Percentiles rank a stretch among this genome's conserved stretches.
Conservation (phyloP, 176 grass and related monocot species). For the Rhipidocladum racemiflorum region DNA sequence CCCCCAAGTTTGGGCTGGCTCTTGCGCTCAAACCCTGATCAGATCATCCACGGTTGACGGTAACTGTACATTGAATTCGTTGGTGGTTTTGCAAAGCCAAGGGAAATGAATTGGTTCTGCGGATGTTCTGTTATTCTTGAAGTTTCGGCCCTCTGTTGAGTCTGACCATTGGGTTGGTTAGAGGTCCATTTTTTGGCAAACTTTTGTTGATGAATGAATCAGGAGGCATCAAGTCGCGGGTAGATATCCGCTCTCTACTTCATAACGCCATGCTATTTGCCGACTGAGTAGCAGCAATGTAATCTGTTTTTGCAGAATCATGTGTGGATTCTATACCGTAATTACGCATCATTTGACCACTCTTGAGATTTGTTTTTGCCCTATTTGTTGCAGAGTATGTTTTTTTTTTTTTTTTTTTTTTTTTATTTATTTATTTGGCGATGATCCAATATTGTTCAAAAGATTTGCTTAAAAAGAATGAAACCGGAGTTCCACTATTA, state of each 20-base stretch:
- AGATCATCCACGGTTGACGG: constrained; percentile 10
- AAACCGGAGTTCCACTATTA: background rate
- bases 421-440: too few relatives aligned
- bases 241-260: constrained; percentile 22
- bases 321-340: background rate
- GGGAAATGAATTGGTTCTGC: constrained; percentile 46
- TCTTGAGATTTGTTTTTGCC: background rate
- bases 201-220: constrained; percentile 25
- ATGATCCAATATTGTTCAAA: background rate
- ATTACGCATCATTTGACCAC: background rate
- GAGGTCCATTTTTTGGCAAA: background rate
- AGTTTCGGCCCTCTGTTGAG: constrained; percentile 32
- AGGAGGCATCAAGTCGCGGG: constrained; percentile 7
- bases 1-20: constrained; percentile 81
- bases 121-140: constrained; percentile 34
- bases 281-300: background rate
- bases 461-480: background rate
- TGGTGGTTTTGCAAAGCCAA: constrained; percentile 44
- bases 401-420: too few relatives aligned
- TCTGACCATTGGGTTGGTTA: background rate
- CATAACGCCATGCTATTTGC: background rate
- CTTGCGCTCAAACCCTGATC: constrained; percentile 77
- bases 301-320: background rate
- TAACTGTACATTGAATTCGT: constrained; percentile 38
- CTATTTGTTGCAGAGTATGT: background rate